A percentile compares a stretch with the other conserved stretches of the same genome.
Evolutionary conservation across 176 grass and related monocot species (phyloP).

Genomic region (Hordeum vulgare): DNA sequence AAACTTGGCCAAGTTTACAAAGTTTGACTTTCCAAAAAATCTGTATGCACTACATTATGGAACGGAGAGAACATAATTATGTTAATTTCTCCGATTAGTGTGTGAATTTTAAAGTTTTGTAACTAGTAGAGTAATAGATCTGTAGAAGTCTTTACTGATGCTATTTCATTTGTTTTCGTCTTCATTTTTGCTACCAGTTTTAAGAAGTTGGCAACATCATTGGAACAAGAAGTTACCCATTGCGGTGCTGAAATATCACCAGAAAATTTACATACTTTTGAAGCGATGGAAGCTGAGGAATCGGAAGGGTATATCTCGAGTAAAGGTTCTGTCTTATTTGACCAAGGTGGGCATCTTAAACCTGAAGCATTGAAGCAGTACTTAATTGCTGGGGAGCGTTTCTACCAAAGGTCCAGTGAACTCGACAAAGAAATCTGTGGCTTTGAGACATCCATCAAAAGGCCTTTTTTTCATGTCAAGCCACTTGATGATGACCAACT

Average conservation of each 20-base stretch:
- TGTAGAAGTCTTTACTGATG: slow-evolving; percentile 20
- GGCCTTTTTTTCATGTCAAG: slow-evolving; percentile 79
- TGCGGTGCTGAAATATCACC: slow-evolving; percentile 28
- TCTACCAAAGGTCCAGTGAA: slow-evolving; percentile 68
- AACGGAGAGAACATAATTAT: not conserved
- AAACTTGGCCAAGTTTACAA: too few relatives aligned
- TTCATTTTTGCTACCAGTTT: slow-evolving; percentile 53
- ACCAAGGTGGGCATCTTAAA: slow-evolving; percentile 32
- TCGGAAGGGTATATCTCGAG: slow-evolving; percentile 45
- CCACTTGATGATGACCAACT: slow-evolving; percentile 74
- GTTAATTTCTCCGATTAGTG: not conserved
- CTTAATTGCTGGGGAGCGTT: slow-evolving; percentile 51
- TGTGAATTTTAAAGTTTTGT: not conserved
- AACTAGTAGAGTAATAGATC: not conserved
- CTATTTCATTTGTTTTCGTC: not conserved
- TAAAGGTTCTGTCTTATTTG: slow-evolving; percentile 40
- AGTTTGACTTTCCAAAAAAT: too few relatives aligned
- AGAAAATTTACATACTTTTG: slow-evolving; percentile 27
- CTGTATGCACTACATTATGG: too few relatives aligned
- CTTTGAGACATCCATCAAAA: slow-evolving; percentile 73
- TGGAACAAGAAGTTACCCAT: slow-evolving; percentile 52
- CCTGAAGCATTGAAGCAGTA: slow-evolving; percentile 54
- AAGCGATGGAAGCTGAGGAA: slow-evolving; percentile 34
- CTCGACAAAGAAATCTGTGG: slow-evolving; percentile 60
- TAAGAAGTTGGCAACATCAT: slow-evolving; percentile 60